A percentile compares a stretch with the other conserved stretches of the same genome.
phyloP scores from a whole-genome alignment of 768 basidiomycete species.

The Naganishia kalamii region DNA sequence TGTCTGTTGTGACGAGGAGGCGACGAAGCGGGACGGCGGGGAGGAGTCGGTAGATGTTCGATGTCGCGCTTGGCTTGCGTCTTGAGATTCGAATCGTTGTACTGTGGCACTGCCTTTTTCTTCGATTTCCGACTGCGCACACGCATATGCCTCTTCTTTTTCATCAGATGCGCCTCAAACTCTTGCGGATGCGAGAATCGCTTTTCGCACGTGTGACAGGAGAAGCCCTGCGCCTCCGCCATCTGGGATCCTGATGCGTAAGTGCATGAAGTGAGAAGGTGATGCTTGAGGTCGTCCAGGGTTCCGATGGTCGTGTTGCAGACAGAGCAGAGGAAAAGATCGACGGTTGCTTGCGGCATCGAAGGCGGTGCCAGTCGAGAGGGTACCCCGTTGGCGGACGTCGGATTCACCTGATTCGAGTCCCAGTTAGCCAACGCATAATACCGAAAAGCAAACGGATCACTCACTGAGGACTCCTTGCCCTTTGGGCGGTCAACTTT shows the following conservation, averaged over 20 bases:
- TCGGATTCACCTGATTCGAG: neutral
- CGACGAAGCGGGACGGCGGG: neutral
- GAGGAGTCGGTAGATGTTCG: neutral
- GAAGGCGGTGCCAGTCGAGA: neutral
- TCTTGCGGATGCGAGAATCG: neutral
- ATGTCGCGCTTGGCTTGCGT: too few species aligned
- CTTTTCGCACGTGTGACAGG: neutral
- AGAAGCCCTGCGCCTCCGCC: neutral
- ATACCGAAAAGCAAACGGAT: too few species aligned
- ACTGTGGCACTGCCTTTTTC: too few species aligned
- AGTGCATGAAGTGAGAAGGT: neutral
- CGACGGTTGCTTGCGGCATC: neutral
- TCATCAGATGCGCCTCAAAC: neutral
- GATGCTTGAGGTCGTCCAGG: neutral
- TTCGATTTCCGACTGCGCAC: neutral
- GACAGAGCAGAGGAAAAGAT: neutral
- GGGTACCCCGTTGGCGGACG: neutral
- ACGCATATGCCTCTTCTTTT: constrained; percentile 1
- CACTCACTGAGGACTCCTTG: too few species aligned
- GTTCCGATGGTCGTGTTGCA: neutral
- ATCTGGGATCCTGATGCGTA: neutral
- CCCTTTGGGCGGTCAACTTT: too few species aligned
- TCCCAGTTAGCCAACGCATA: neutral
- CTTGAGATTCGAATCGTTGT: neutral
- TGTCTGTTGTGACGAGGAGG: neutral